Base-by-base conservation (phyloP, 2,329 filamentous ascomycete genomes). In the Hymenoscyphus fructigenus region DNA sequence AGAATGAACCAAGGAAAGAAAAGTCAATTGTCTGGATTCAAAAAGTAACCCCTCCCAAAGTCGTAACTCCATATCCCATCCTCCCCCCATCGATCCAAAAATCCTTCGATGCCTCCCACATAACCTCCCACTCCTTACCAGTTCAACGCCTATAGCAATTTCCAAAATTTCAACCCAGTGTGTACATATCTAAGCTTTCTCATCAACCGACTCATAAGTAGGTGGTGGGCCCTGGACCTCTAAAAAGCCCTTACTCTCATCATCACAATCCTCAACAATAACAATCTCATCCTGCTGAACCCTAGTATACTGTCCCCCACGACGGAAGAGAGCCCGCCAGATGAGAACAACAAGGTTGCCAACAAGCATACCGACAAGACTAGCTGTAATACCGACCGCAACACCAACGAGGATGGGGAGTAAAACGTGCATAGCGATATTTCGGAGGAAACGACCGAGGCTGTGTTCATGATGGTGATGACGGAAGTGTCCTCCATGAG, bases 381-480 rank as follows among this genome's bases (percentile, higher is more conserved):
- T 89, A 68, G 89, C 86, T 34, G 83, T 82, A 62, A 91, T 83
- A 73, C 90, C 90, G 56, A 88, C 87, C 28, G 86, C 82, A 68
- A 92, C 82, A 65, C 90, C 90, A 68, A 91, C 82, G 61, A 90
- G 78, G 61, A 91, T 81, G 1, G 90, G 90, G 47, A 92, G 80
- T 58, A 92, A 75, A 56, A 92, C 83, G 67, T 88, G 85, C 44
- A 86, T 80, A 67, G 84, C 80, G 59, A 90, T 80, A 70, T 84
- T 84, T 72, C 81, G 80, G 57, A 87, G 69, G 29, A 87, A 76
- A 66, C 80, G 78, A 61, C 79, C 75, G 78, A 84, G 83, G 71
- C 74, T 69, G 50, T 75, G 73, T 66, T 75, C 72, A 62, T 76
- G 75, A 59, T 76, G 74, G 65, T 76, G 75, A 64, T 77, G 74